Evolutionary conservation across 2,329 filamentous ascomycete genomes (phyloP), one percentile per base, ranked within the genome.

Genomic region (Cordyceps farinosa): DNA sequence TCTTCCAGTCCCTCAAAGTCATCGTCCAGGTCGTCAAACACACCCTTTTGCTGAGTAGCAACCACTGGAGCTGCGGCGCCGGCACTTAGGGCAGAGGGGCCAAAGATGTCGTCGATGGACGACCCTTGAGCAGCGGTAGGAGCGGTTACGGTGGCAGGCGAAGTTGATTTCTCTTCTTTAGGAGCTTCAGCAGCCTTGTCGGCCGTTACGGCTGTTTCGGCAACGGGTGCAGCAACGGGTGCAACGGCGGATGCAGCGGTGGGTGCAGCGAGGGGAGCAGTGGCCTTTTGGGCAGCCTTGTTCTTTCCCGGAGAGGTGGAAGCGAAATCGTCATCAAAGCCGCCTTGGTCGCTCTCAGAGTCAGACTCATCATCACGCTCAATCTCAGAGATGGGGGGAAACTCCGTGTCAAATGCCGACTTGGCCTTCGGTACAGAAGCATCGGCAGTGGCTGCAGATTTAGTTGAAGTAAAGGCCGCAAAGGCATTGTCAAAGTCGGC

Each of bases 311-410:
- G 81, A 79, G 83, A 83, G 2, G 85, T 83, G 15, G 90, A 87
- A 0, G 90, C 88, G 73, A 98, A 98, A 74, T 97, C 89, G 72
- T 99, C 95, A 56, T 96, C 94, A 72, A 98, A 98, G 0, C 93
- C 92, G 48, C 91, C 92, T 55, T 85, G 85, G 54, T 91, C 90
- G 65, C 86, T 90, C 61, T 87, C 89, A 36, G 88, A 89, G 64
- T 96, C 92, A 36, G 90, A 93, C n/a, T 96, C 89, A 27, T 96
- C 89, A 27, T 91, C 62, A 29, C 87, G 84, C 66, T 90, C 89
- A 64, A 97, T 78, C 73, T 94, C 91, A n/a, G 89, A 88, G 65
- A 98, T 97, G 0, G 94, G 95, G 38, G 95, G 95, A 72, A 98
- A 98, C 73, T 98, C 95, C 29, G 86, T 83, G 71, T 87, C 84